A percentile compares a stretch with the other conserved stretches of the same genome.
These are phyloP conservation scores for Mycosphaerella sp. DNA, from an alignment of 2,329 filamentous ascomycete species.

Conservation along the genomic window DNA sequence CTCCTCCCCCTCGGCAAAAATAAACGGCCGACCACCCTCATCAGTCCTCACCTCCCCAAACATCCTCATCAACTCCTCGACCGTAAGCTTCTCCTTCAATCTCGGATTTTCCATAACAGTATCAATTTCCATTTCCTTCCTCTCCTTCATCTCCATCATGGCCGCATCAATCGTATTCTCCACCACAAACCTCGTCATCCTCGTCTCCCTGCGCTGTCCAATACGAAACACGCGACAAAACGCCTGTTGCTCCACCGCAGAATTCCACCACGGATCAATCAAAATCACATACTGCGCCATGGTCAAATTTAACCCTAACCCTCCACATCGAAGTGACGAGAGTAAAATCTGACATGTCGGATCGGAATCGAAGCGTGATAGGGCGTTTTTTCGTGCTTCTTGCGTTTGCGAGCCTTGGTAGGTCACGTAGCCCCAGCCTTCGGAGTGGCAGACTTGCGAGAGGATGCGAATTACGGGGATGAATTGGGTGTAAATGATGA, in stretches of 20 bases:
- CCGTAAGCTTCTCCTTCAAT: constrained; percentile 29
- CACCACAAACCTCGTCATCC: constrained; percentile 53
- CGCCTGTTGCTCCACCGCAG: constrained; percentile 33
- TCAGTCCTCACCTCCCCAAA: constrained; percentile 41
- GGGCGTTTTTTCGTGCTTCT: constrained; percentile 40
- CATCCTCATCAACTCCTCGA: constrained; percentile 41
- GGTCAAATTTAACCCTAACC: constrained; percentile 54
- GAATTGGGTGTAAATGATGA: constrained; percentile 55
- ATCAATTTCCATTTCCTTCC: constrained; percentile 46
- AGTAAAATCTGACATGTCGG: constrained; percentile 44
- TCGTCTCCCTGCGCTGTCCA: constrained; percentile 56
- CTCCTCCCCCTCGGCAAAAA: constrained; percentile 34
- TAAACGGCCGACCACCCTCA: constrained; percentile 37
- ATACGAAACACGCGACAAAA: constrained; percentile 58
- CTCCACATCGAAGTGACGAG: constrained; percentile 52
- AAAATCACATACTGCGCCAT: constrained; percentile 46
- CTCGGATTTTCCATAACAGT: constrained; percentile 38
- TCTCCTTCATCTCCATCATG: constrained; percentile 50
- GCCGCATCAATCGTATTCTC: constrained; percentile 53
- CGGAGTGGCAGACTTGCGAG: constrained; percentile 42
- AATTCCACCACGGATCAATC: constrained; percentile 55
- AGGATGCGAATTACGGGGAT: constrained; percentile 49
- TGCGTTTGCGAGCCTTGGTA: constrained; percentile 47
- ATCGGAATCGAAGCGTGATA: constrained; percentile 42
- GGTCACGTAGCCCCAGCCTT: constrained; percentile 45